Percentiles rank a stretch among this genome's conserved stretches.
Evolutionary conservation across 2,329 filamentous ascomycete species (phyloP).

Genomic region (Arthrinium phaeospermum): DNA sequence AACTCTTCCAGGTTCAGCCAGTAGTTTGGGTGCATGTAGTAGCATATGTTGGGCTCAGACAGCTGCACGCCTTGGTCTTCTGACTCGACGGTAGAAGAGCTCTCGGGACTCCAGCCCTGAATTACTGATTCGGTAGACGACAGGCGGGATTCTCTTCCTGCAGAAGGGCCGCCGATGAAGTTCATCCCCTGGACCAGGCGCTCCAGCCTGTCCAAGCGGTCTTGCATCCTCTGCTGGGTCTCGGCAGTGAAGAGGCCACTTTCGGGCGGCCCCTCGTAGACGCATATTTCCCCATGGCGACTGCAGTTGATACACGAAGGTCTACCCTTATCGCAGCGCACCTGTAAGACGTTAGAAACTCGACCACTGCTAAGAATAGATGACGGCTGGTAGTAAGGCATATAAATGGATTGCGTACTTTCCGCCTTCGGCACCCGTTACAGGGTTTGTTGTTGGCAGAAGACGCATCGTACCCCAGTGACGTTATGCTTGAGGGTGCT

Average conservation of each 20-base stretch:
- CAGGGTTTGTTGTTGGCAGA: constrained; percentile 19
- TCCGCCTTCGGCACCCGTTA: constrained; percentile 18
- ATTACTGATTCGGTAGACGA: constrained; percentile 17
- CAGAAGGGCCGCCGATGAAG: neutral
- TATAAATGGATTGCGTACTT: neutral
- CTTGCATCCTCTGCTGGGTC: constrained; percentile 19
- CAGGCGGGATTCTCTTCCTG: neutral
- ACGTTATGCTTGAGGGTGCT: neutral
- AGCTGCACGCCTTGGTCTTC: constrained; percentile 20
- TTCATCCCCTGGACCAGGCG: constrained; percentile 18
- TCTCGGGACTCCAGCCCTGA: constrained; percentile 14
- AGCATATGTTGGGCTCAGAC: constrained; percentile 17
- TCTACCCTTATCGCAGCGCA: constrained; percentile 20
- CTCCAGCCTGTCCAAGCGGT: constrained; percentile 19
- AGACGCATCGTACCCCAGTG: neutral
- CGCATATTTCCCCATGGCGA: constrained; percentile 18
- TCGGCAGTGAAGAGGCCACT: constrained; percentile 5
- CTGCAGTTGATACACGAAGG: constrained; percentile 19
- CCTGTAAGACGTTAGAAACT: constrained; percentile 1
- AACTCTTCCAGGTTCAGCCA: constrained; percentile 19
- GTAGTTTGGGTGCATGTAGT: constrained; percentile 22
- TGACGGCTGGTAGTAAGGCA: constrained; percentile 19
- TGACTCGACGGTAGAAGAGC: neutral
- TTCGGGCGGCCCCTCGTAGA: constrained; percentile 19
- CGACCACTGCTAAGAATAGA: constrained; percentile 20